Evolutionary conservation across 208 protist genomes (phyloP).

Genomic region (Trypanosoma brucei): DNA sequence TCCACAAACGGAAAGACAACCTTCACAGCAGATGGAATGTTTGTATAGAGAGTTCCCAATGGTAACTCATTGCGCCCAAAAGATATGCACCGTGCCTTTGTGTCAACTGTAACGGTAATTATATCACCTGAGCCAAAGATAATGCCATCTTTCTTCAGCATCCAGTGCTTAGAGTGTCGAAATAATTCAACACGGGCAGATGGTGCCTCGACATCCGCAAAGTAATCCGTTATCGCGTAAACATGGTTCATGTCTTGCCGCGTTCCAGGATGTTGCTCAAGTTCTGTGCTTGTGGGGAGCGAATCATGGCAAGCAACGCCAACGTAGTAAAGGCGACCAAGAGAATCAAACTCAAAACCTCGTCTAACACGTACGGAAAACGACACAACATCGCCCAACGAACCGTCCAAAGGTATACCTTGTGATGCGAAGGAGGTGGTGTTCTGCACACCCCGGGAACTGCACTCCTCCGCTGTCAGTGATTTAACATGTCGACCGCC

Average conservation of each 20-base stretch:
- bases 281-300: constrained; percentile 14
- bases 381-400: constrained; percentile 51
- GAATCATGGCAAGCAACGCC: constrained; percentile 41
- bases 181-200: constrained; percentile 36
- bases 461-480: not conserved
- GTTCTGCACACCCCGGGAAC: constrained; percentile 13
- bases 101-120: constrained; percentile 73
- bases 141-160: constrained; percentile 52
- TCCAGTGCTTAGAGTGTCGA: constrained; percentile 54
- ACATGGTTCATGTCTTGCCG: constrained; percentile 32
- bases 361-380: constrained; percentile 70
- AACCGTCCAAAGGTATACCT: constrained; percentile 60
- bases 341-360: constrained; percentile 46
- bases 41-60: constrained; percentile 61
- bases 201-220: constrained; percentile 27
- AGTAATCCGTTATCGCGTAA: constrained; percentile 71
- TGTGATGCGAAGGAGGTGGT: constrained; percentile 42
- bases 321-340: constrained; percentile 76
- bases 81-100: constrained; percentile 43
- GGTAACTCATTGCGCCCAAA: constrained; percentile 78
- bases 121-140: constrained; percentile 85
- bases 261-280: constrained; percentile 43
- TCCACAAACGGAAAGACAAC: constrained; percentile 81
- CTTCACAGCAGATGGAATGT: constrained; percentile 41
- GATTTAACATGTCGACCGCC: constrained; percentile 37